Percentiles rank a stretch among this genome's conserved stretches.
Evolutionary conservation across 108 stramenopile genomes (phyloP).

Genomic region (Cylindrotheca fusiformis): DNA sequence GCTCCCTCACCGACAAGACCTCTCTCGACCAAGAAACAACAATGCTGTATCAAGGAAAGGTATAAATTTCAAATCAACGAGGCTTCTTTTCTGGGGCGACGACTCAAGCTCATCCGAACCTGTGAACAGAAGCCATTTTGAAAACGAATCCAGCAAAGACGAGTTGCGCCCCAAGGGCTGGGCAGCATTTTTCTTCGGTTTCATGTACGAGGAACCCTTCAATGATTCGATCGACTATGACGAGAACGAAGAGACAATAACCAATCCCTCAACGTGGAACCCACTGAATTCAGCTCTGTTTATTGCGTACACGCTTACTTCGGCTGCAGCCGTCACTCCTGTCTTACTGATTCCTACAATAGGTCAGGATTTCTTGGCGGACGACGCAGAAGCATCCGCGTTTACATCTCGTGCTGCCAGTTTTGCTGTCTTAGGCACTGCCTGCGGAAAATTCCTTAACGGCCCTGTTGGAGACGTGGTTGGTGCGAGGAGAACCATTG

Average conservation of each 20-base stretch:
- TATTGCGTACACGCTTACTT: slow-evolving; percentile 43
- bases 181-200: slow-evolving; percentile 44
- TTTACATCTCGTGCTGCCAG: slow-evolving; percentile 67
- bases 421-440: slow-evolving; percentile 61
- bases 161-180: slow-evolving; percentile 11
- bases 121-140: neutral
- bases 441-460: slow-evolving; percentile 78
- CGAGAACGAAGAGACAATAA: slow-evolving; percentile 3
- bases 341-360: slow-evolving; percentile 63
- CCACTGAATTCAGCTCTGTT: slow-evolving; percentile 66
- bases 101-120: neutral
- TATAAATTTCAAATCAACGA: neutral
- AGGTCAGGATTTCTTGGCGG: slow-evolving; percentile 38
- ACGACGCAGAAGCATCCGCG: slow-evolving; percentile 36
- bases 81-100: neutral
- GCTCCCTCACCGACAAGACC: neutral
- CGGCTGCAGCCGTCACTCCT: slow-evolving; percentile 62
- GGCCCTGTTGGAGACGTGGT: slow-evolving; percentile 66
- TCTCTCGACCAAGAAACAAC: no score
- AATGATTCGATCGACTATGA: slow-evolving; percentile 23
- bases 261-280: slow-evolving; percentile 39
- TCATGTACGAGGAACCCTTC: slow-evolving; percentile 50
- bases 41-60: neutral
- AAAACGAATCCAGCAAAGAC: neutral
- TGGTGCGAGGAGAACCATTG: slow-evolving; percentile 61